Percentiles rank a stretch among this genome's conserved stretches.
Evolutionary conservation across 257 asterid genomes (phyloP).

Genomic region (Capsicum chinense): DNA sequence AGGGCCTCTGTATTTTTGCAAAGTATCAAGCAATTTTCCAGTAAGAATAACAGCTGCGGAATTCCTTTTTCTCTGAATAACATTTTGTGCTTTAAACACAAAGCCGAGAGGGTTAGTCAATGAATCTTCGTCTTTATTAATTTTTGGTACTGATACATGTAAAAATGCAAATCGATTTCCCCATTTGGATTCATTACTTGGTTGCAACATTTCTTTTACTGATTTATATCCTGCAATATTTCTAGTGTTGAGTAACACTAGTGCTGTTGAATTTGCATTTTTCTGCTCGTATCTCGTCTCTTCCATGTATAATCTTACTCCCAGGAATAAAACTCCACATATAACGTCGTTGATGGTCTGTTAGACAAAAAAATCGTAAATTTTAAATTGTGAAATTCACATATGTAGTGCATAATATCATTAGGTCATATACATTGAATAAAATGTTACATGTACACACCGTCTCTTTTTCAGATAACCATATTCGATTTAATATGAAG

Average conservation of each 20-base stretch:
- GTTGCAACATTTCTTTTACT: constrained; percentile 70
- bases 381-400: not conserved
- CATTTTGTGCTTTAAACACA: constrained; percentile 47
- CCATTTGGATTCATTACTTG: constrained; percentile 63
- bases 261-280: constrained; percentile 59
- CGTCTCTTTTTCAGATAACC: too few relatives aligned
- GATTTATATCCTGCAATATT: constrained; percentile 68
- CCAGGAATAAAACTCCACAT: constrained; percentile 69
- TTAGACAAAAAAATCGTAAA: not conserved
- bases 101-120: constrained; percentile 48
- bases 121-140: constrained; percentile 23
- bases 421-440: not conserved
- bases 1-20: constrained; percentile 62
- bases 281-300: constrained; percentile 38
- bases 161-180: constrained; percentile 87
- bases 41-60: constrained; percentile 65
- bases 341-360: constrained; percentile 82
- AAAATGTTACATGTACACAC: not conserved
- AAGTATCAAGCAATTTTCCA: constrained; percentile 57
- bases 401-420: not conserved
- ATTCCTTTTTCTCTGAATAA: constrained; percentile 55
- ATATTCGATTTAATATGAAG: too few relatives aligned
- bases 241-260: constrained; percentile 81
- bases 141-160: constrained; percentile 63
- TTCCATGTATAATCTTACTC: constrained; percentile 70